Base-by-base conservation (phyloP, 2,329 filamentous ascomycete genomes). In the Esteya vermicola region DNA sequence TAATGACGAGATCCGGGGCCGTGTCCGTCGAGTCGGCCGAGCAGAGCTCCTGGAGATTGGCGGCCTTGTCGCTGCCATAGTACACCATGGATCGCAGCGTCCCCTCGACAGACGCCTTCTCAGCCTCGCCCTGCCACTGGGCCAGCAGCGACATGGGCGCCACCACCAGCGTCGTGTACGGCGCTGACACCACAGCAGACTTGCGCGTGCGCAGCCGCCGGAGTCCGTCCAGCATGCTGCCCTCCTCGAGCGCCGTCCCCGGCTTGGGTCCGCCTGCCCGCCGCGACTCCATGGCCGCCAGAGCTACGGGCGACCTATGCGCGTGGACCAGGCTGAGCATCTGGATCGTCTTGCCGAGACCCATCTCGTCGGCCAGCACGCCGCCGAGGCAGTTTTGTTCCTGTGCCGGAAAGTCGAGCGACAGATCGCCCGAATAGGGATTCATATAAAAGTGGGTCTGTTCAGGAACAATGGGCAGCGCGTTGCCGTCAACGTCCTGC, bases 281-380 rank as follows among this genome's bases (percentile, higher is more conserved):
- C 12, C 16, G 5, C 30, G n/a, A 12, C 30, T 16, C 18, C 36
- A 13, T 38, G 13, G 60, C 54, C 20, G 57, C 52, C 13, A 57
- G 51, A 4, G 65, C 62, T 13, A 65, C 54, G 19, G 79, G 67
- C 4, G 76, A 79, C 45, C 73, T 76, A 55, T 96, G 84, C 0
- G 84, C 75, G 55, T 98, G 91, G 6, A 98, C 73, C 37, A 98
- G 64, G 59, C 85, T 91, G 45, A 98, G 74, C 86, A 98, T 96
- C 54, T 98, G 89, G 39, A 98, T 96, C 0, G 91, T 98, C 63
- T 98, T 98, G 26, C 91, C 91, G 2, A 98, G 67, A 35, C 91
- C 91, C 91, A 98, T 98, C 59, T 96, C 83, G 52, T 98, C 91
- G 9, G 91, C 91, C 32, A 98, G 64, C 42, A 98, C 84, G 6